Percentiles rank a stretch among this genome's conserved stretches.
Evolutionary conservation across 2,329 filamentous ascomycete species (phyloP).

Genomic region (Sporothrix dimorphospora): DNA sequence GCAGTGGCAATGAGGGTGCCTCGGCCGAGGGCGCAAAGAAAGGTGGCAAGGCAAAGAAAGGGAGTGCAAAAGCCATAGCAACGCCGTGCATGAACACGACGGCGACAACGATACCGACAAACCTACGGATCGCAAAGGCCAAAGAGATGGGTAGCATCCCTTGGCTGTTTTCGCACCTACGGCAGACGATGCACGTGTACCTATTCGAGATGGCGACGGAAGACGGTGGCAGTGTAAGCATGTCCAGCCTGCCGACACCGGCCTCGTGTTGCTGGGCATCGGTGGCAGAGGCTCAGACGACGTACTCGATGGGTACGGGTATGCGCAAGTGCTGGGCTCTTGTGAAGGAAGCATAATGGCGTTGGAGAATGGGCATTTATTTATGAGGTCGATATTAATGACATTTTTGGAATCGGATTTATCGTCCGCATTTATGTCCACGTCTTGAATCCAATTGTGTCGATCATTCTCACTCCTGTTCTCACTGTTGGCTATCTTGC

Average conservation of each 20-base stretch:
- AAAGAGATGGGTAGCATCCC: conserved; percentile 56
- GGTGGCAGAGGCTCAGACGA: conserved; percentile 47
- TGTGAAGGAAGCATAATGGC: conserved; percentile 38
- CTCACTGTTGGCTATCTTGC: not conserved
- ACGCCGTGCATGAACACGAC: not conserved
- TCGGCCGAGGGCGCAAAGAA: not conserved
- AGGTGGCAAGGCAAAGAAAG: not conserved
- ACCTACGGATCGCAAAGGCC: conserved; percentile 39
- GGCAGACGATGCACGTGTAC: conserved; percentile 61
- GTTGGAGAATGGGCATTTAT: not conserved
- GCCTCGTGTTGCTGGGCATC: conserved; percentile 44
- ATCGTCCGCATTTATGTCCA: not conserved
- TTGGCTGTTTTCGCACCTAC: conserved; percentile 62
- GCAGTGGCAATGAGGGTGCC: no score
- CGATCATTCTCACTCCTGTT: not conserved
- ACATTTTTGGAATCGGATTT: not conserved
- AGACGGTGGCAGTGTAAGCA: conserved; percentile 29
- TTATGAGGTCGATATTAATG: not conserved
- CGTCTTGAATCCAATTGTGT: not conserved
- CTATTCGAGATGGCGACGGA: conserved; percentile 46
- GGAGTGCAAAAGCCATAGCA: not conserved
- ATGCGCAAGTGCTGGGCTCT: conserved; percentile 62
- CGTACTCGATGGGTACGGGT: conserved; percentile 59
- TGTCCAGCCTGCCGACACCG: not conserved
- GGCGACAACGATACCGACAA: not conserved